A percentile compares a stretch with the other conserved stretches of the same genome.
phyloP scores from a whole-genome alignment of 768 basidiomycete species.

The Phaffia australis region DNA sequence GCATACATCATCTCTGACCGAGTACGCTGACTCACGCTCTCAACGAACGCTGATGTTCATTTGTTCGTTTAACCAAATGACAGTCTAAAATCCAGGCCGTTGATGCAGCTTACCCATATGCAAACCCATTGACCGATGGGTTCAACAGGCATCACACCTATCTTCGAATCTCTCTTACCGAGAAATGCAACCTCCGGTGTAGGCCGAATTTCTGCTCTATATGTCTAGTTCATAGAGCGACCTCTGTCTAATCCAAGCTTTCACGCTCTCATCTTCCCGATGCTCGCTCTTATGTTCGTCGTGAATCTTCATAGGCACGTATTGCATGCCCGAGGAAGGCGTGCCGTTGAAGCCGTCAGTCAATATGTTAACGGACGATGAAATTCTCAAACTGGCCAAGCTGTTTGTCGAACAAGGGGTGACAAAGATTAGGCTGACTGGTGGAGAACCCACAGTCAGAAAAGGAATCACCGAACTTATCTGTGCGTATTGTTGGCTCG shows the following conservation, averaged over 20 bases:
- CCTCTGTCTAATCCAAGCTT: not conserved
- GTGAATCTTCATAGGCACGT: slow-evolving; percentile 53
- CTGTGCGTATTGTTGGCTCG: slow-evolving; percentile 41
- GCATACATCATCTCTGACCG: too few species aligned
- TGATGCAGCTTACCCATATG: too few species aligned
- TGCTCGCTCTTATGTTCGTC: not conserved
- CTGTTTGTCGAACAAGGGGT: slow-evolving; percentile 74
- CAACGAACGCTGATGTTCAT: too few species aligned
- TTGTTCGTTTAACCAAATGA: too few species aligned
- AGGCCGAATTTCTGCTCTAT: slow-evolving; percentile 28
- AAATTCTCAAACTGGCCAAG: slow-evolving; percentile 59
- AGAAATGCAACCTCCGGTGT: slow-evolving; percentile 81
- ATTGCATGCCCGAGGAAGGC: slow-evolving; percentile 80
- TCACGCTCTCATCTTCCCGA: too few species aligned
- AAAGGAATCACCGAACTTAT: slow-evolving; percentile 63
- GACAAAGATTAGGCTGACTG: slow-evolving; percentile 76
- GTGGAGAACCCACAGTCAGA: slow-evolving; percentile 76
- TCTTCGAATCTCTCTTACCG: slow-evolving; percentile 76
- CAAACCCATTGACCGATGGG: slow-evolving; percentile 47
- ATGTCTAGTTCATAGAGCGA: too few species aligned
- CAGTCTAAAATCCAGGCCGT: too few species aligned
- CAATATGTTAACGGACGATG: slow-evolving; percentile 62
- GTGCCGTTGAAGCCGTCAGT: slow-evolving; percentile 59
- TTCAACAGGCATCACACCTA: slow-evolving; percentile 66
- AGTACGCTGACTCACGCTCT: too few species aligned